Conservation (phyloP, 805 yeast species). For the Tetrapisispora iriomotensis region DNA sequence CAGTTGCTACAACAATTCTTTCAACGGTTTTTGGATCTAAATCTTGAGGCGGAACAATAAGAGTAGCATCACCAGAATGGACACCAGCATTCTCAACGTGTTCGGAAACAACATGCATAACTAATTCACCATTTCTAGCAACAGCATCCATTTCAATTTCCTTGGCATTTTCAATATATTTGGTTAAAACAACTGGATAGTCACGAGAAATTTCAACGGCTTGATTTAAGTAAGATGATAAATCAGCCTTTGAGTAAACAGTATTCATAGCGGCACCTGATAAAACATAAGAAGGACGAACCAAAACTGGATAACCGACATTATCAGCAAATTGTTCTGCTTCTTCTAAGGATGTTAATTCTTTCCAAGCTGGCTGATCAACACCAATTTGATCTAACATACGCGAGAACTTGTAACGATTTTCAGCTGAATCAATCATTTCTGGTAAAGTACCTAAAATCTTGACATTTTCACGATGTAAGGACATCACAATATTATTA, state of each 20-base stretch:
- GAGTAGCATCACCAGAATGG: conserved; percentile 97
- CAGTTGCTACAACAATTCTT: conserved; percentile 90
- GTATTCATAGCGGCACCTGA: conserved; percentile 99
- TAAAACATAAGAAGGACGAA: conserved; percentile 93
- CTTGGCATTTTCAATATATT: conserved; percentile 92
- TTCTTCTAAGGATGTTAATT: conserved; percentile 82
- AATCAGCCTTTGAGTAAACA: conserved; percentile 80
- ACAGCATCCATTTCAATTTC: conserved; percentile 99
- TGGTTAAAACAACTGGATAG: conserved; percentile 94
- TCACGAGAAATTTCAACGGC: conserved; percentile 98
- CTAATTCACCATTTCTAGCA: conserved; percentile 85
- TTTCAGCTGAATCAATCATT: conserved; percentile 97
- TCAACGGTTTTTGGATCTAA: conserved; percentile 83
- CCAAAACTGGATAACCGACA: conserved; percentile 89
- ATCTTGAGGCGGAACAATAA: conserved; percentile 95
- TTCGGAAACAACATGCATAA: conserved; percentile 96
- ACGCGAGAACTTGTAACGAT: conserved; percentile 94
- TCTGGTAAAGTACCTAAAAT: conserved; percentile 95
- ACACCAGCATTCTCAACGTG: conserved; percentile 99
- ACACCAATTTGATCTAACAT: conserved; percentile 94
- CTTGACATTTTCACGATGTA: conserved; percentile 90
- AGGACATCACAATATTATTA: conserved; percentile 86
- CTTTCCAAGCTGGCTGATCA: conserved; percentile 99
- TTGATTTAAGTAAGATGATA: conserved; percentile 77
- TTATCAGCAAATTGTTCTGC: conserved; percentile 87